These are phyloP conservation scores for Aspergillus sclerotioniger DNA, from an alignment of 495 filamentous ascomycete genomes.

Conservation along the genomic window DNA sequence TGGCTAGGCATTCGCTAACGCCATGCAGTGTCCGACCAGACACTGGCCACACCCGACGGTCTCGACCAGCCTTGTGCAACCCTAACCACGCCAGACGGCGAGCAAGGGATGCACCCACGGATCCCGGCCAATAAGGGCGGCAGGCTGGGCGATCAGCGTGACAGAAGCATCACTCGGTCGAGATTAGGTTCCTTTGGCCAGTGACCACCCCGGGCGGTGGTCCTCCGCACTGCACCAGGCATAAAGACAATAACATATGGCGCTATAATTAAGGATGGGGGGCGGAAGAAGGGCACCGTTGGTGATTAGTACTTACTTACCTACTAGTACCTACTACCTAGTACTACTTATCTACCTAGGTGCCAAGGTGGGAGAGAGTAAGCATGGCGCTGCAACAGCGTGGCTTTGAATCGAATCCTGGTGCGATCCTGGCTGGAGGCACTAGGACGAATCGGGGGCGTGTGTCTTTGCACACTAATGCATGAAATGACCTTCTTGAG, in stretches of 20 bases:
- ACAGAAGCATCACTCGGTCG: background rate
- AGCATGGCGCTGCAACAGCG: background rate
- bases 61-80: background rate
- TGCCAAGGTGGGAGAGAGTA: no score
- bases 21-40: no score
- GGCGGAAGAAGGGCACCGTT: no score
- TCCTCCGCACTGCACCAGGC: no score
- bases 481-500: constrained; percentile 10
- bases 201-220: background rate
- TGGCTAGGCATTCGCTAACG: no score
- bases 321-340: no score
- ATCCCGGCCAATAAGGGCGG: background rate
- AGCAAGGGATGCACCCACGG: background rate
- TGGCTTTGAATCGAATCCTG: background rate
- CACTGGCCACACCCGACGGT: background rate
- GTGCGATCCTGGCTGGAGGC: background rate
- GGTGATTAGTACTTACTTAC: no score
- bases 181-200: background rate
- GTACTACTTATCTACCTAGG: no score
- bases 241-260: no score
- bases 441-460: background rate
- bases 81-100: background rate
- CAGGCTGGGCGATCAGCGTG: background rate
- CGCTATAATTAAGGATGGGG: no score
- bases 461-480: constrained; percentile 11